Evolutionary conservation across 163 green algal genomes (phyloP).

Genomic region (Scenedesmus sp.): DNA sequence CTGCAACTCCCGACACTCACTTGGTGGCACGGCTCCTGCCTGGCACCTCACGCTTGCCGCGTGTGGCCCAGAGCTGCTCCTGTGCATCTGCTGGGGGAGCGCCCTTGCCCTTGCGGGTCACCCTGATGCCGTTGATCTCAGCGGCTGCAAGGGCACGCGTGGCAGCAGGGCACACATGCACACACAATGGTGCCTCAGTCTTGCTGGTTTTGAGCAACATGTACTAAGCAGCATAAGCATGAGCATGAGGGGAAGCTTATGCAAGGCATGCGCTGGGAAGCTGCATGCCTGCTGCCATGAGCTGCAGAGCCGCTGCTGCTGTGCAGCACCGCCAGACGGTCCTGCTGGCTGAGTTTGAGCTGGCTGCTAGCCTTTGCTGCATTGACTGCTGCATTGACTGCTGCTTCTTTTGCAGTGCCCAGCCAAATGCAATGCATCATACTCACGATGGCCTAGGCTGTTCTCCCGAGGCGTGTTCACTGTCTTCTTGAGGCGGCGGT

Average conservation of each 20-base stretch:
- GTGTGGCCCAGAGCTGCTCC: not conserved
- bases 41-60: conserved; percentile 10
- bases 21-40: conserved; percentile 1
- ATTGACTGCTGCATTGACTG: not conserved
- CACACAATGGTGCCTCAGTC: not conserved
- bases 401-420: not conserved
- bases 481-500: conserved; percentile 31
- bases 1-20: not conserved
- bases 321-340: not conserved
- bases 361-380: not conserved
- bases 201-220: not conserved
- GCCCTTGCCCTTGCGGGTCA: conserved; percentile 36
- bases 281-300: not conserved
- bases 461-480: not conserved
- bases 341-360: not conserved
- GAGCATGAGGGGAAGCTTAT: not conserved
- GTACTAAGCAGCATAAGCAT: not conserved
- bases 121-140: not conserved
- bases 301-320: not conserved
- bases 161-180: not conserved
- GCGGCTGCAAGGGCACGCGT: not conserved
- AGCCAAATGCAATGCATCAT: not conserved
- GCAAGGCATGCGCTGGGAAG: not conserved
- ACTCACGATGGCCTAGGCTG: not conserved
- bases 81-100: conserved; percentile 19